Conservation (phyloP, 257 asterid species). For the Solanum lycopersicoides region DNA sequence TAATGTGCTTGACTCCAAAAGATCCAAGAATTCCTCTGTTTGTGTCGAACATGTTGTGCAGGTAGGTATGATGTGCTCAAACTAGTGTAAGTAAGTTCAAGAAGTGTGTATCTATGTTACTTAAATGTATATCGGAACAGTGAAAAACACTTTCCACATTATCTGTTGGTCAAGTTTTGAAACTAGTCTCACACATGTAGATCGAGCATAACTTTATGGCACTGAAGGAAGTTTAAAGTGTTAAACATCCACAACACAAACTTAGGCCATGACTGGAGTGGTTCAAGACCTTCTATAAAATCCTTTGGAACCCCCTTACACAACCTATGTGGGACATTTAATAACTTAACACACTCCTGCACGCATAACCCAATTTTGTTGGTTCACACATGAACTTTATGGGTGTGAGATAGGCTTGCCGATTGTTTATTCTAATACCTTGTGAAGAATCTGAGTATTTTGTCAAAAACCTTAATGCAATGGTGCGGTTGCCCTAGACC, state of each 20-base stretch:
- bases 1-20: constrained; percentile 48
- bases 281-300: background rate
- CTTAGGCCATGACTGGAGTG: background rate
- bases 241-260: background rate
- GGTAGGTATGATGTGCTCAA: constrained; percentile 16
- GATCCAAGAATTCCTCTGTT: constrained; percentile 34
- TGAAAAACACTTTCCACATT: background rate
- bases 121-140: background rate
- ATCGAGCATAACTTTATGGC: background rate
- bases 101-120: background rate
- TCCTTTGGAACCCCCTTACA: background rate
- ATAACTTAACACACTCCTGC: background rate
- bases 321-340: background rate
- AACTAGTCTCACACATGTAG: background rate
- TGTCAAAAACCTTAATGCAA: background rate
- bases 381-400: background rate
- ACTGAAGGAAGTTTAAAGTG: background rate
- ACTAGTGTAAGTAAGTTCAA: background rate
- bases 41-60: constrained; percentile 38
- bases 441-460: background rate
- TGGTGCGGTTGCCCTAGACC: background rate
- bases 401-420: background rate
- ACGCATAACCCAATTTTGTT: background rate
- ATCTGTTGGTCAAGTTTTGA: background rate
- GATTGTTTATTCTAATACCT: background rate